A percentile compares a stretch with the other conserved stretches of the same genome.
phyloP scores from a whole-genome alignment of 306 rosid genomes.

The Malus domestica region DNA sequence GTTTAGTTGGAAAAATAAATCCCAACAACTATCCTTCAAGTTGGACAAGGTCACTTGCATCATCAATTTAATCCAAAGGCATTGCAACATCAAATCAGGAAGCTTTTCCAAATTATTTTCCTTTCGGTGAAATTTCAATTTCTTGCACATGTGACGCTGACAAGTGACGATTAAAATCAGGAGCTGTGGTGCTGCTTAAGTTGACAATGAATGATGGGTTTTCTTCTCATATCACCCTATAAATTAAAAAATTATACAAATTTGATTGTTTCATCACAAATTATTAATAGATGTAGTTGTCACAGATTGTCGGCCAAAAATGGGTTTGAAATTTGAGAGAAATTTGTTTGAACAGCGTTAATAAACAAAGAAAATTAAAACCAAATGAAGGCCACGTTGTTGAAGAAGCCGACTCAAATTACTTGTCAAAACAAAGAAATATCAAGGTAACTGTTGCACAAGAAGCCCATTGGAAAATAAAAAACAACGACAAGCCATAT shows the following conservation, averaged over 20 bases:
- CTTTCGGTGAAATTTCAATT: not conserved
- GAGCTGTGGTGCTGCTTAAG: conserved; percentile 3
- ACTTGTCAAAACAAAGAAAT: not conserved
- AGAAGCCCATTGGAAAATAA: not conserved
- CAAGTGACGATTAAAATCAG: conserved; percentile 8
- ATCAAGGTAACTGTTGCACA: not conserved
- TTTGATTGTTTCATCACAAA: conserved; percentile 11
- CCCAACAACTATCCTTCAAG: not conserved
- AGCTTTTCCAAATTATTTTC: not conserved
- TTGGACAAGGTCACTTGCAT: conserved; percentile 6
- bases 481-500: too few relatives aligned
- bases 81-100: not conserved
- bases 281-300: conserved; percentile 4
- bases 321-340: conserved; percentile 34
- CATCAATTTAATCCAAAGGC: not conserved
- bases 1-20: too few relatives aligned
- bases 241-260: not conserved
- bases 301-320: conserved; percentile 31
- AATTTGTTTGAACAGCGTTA: conserved; percentile 28
- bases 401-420: conserved; percentile 12
- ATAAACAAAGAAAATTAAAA: conserved; percentile 19
- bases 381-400: conserved; percentile 11
- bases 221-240: not conserved
- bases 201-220: conserved; percentile 10
- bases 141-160: not conserved